phyloP scores from a whole-genome alignment of 306 rosid species.

The Quercus wislizeni region DNA sequence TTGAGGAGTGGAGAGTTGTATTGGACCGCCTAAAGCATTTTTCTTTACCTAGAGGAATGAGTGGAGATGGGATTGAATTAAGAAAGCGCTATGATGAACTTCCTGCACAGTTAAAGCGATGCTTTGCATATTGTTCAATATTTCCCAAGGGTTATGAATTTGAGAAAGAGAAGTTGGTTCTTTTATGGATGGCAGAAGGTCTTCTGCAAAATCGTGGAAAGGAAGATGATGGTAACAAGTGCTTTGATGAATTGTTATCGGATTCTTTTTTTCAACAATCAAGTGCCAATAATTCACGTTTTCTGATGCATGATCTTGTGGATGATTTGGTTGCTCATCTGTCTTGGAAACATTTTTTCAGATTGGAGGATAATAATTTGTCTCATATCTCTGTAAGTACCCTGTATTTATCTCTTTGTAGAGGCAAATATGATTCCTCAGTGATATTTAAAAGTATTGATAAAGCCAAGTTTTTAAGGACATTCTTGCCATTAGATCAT shows the following conservation, averaged over 20 bases:
- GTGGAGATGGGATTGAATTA: no score
- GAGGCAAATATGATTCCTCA: neutral
- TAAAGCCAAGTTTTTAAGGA: neutral
- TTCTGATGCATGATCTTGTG: slow-evolving; percentile 13
- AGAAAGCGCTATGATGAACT: slow-evolving; percentile 14
- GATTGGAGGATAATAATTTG: neutral
- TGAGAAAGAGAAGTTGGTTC: neutral
- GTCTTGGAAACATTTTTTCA: neutral
- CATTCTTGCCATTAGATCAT: neutral
- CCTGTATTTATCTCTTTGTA: neutral
- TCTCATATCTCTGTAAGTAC: neutral
- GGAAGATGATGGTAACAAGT: neutral
- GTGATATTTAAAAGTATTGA: neutral
- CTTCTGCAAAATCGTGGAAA: neutral
- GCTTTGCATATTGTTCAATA: neutral
- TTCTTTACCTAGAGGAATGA: no score
- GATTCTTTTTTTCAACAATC: slow-evolving; percentile 12
- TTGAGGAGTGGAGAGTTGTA: no score
- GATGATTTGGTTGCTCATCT: neutral
- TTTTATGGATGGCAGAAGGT: slow-evolving; percentile 21
- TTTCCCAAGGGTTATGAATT: slow-evolving; percentile 12
- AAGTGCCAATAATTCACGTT: neutral
- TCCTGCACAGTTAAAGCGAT: slow-evolving; percentile 8
- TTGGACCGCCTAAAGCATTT: no score
- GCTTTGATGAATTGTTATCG: neutral